Conservation (phyloP, 495 filamentous ascomycete species). For the Xylaria longipes region DNA sequence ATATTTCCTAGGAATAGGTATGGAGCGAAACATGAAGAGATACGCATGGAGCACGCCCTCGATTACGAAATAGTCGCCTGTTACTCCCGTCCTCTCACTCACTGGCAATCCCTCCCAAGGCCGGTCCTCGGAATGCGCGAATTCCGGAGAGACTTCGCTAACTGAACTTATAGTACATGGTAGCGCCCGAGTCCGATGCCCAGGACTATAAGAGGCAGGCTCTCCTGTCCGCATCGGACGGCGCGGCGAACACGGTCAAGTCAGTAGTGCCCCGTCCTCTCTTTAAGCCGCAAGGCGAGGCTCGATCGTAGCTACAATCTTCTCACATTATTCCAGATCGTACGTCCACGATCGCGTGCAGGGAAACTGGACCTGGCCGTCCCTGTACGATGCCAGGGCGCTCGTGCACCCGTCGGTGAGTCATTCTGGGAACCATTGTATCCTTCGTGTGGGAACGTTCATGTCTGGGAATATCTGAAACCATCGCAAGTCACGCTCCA, state of each 20-base stretch:
- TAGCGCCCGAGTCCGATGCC: conserved; percentile 68
- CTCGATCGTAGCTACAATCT: not conserved
- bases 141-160: conserved; percentile 12
- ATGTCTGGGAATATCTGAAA: not conserved
- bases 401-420: conserved; percentile 60
- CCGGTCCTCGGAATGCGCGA: not conserved
- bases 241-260: conserved; percentile 67
- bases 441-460: not conserved
- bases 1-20: not conserved
- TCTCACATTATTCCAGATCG: conserved; percentile 45
- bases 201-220: conserved; percentile 65
- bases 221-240: conserved; percentile 66
- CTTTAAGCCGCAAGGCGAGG: not conserved
- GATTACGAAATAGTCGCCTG: not conserved
- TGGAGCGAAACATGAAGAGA: not conserved
- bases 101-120: not conserved
- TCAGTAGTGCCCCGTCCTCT: conserved; percentile 23
- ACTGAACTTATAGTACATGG: conserved; percentile 56
- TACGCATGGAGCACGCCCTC: not conserved
- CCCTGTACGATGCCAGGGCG: conserved; percentile 67
- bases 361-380: conserved; percentile 70
- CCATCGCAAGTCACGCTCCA: not conserved
- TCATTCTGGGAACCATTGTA: not conserved
- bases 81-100: not conserved
- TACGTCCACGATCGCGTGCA: conserved; percentile 73